Conservation (phyloP, 2,329 filamentous ascomycete species). For the Microsporum audouinii region DNA sequence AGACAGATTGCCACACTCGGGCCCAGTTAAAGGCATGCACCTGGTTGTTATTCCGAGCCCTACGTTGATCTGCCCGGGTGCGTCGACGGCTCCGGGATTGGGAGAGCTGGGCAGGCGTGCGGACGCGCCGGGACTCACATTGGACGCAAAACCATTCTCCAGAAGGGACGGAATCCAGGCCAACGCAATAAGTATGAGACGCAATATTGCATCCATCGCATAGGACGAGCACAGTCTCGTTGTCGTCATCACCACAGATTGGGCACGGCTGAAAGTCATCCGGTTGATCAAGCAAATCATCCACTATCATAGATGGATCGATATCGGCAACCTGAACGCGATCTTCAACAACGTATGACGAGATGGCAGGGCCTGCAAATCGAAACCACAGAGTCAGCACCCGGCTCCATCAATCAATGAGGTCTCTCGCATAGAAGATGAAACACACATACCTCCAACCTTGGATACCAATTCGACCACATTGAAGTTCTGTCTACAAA, state of each 20-base stretch:
- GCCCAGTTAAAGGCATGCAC: conserved; percentile 51
- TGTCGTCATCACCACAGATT: conserved; percentile 67
- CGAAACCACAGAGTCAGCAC: conserved; percentile 4
- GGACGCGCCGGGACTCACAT: conserved; percentile 47
- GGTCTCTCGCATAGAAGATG: conserved; percentile 18
- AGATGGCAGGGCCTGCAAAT: conserved; percentile 41
- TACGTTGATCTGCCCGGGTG: conserved; percentile 37
- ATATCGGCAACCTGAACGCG: conserved; percentile 70
- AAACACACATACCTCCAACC: conserved; percentile 56
- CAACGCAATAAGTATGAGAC: conserved; percentile 87
- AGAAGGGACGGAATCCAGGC: conserved; percentile 61
- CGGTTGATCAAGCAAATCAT: conserved; percentile 57
- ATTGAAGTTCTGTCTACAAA: conserved; percentile 88
- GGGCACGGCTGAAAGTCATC: conserved; percentile 62
- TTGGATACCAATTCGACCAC: conserved; percentile 71
- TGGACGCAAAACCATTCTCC: conserved; percentile 87
- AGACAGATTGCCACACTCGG: conserved; percentile 79
- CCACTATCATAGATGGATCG: conserved; percentile 58
- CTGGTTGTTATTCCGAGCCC: conserved; percentile 30
- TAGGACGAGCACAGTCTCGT: conserved; percentile 73
- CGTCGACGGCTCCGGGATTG: conserved; percentile 36
- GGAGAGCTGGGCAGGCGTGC: conserved; percentile 23
- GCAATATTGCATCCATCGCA: conserved; percentile 85
- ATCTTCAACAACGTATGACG: conserved; percentile 46
- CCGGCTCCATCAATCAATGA: conserved; percentile 5